These are phyloP conservation scores for Suhomyces maxii DNA, from an alignment of 1,139 yeast species.

Conservation along the genomic window DNA sequence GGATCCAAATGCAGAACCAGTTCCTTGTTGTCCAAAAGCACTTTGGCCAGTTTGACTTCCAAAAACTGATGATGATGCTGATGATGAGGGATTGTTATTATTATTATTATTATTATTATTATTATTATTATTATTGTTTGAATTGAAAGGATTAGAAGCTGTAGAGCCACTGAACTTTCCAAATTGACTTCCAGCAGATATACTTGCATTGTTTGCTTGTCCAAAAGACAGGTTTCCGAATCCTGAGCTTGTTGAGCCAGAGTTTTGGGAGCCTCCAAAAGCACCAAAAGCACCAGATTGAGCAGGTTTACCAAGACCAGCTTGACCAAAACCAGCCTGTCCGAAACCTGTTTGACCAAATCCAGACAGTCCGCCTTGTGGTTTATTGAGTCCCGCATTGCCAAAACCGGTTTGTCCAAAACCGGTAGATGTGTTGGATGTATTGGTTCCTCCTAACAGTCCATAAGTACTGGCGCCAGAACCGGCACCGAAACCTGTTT, in stretches of 20 bases:
- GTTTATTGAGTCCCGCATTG: constrained; percentile 8
- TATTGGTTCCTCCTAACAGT: not conserved
- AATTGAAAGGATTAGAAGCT: not conserved
- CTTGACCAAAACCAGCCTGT: constrained; percentile 8
- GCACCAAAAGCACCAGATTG: constrained; percentile 9
- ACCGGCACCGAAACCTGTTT: not conserved
- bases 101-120: not conserved
- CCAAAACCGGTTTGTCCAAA: constrained; percentile 9
- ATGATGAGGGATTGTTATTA: not conserved
- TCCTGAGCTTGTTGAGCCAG: not conserved
- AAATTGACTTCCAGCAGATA: not conserved
- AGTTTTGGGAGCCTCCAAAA: constrained; percentile 6
- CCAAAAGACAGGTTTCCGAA: constrained; percentile 1
- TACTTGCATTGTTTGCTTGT: not conserved
- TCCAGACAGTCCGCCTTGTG: constrained; percentile 13
- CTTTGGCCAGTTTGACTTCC: constrained; percentile 11
- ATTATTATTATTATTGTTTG: not conserved
- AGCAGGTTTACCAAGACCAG: constrained; percentile 7
- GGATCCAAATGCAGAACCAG: constrained; percentile 1
- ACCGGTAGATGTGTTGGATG: not conserved
- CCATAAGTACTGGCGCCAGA: not conserved
- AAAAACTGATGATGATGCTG: constrained; percentile 13
- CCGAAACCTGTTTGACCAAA: constrained; percentile 20
- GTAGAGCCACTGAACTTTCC: not conserved
- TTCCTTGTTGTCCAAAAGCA: constrained; percentile 14